Evolutionary conservation across 148 eudicot genomes (phyloP).

Genomic region (Pharnaceum exiguum): DNA sequence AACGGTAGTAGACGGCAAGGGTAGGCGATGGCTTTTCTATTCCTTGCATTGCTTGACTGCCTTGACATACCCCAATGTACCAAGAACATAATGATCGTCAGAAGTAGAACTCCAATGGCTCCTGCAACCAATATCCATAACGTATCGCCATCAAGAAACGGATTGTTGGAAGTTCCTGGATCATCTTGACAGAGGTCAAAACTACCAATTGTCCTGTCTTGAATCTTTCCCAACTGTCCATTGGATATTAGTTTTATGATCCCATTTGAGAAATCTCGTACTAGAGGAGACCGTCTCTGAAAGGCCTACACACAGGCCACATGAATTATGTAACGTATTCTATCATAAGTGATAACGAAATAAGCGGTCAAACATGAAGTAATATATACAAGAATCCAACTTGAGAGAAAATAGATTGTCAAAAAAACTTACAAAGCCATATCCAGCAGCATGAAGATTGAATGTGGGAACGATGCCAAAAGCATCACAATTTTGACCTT

Average conservation of each 20-base stretch:
- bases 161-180: neutral
- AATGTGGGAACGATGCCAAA: constrained; percentile 20
- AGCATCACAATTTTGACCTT: constrained; percentile 14
- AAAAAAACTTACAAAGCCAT: constrained; percentile 15
- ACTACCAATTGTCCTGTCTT: constrained; percentile 1
- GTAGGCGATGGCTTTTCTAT: constrained; percentile 12
- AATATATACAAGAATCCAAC: neutral
- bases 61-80: constrained; percentile 23
- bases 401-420: neutral
- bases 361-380: too few relatives aligned
- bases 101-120: constrained; percentile 13
- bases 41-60: constrained; percentile 14
- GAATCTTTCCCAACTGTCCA: neutral
- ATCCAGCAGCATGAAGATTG: constrained; percentile 15
- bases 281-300: constrained; percentile 4
- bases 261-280: neutral
- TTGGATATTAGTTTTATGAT: neutral
- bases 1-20: constrained; percentile 22
- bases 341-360: neutral
- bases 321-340: too few relatives aligned
- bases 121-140: constrained; percentile 26
- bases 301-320: constrained; percentile 15
- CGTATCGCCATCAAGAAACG: constrained; percentile 17
- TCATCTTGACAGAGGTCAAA: neutral
- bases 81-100: constrained; percentile 20